Base-by-base conservation (phyloP, 176 grass and related monocot genomes). In the Metroxylon sagu region DNA sequence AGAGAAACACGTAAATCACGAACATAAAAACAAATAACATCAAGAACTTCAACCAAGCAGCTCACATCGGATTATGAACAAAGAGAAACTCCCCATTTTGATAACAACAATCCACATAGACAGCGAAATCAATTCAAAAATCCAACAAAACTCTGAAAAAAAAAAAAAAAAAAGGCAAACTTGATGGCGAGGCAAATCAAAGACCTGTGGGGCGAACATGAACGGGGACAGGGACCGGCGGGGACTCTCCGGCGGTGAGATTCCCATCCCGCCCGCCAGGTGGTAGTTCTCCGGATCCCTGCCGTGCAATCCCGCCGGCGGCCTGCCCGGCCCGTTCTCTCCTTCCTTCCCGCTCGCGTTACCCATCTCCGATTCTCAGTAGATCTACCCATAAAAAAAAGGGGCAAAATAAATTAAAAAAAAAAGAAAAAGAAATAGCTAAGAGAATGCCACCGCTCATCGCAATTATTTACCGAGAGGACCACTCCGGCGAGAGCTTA, bases 311-410 rank as follows among this genome's bases (percentile, higher is more conserved):
- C 23, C 43, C 49, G 31, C 60, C 28, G 53, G 72, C 54, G 31
- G 18, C 50, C 63, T 63, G 65, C 68, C 70, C 53, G 78, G 54
- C 50, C 82, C 82, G 73, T 95, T 89, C 50, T 56, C 79, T 61
- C 65, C 72, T 21, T 86, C 82, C 71, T 71, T 89, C 21, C 50
- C 69, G 70, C 49, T 71, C 19, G 73, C 66, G 90, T 95, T 95
- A 50, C 90, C 90, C 90, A 95, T 95, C 64, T 6, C 74, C 58
- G 35, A 12, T 43, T 14, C 10, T 10, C 35, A 43, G 3, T 3
- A 14, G 35, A 10, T 12, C 35, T 12, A 43, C 35, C 35, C 7
- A 43, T 12, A 43, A 43, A 12, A 43, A 14, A 2, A 39, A 39
- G 2, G 8, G 6, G 6, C 31, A 35, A 1, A 35, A 7, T 35